Base-by-base conservation (phyloP, 192 early-diverging fungal species). In the Chytriomyces sp. region DNA sequence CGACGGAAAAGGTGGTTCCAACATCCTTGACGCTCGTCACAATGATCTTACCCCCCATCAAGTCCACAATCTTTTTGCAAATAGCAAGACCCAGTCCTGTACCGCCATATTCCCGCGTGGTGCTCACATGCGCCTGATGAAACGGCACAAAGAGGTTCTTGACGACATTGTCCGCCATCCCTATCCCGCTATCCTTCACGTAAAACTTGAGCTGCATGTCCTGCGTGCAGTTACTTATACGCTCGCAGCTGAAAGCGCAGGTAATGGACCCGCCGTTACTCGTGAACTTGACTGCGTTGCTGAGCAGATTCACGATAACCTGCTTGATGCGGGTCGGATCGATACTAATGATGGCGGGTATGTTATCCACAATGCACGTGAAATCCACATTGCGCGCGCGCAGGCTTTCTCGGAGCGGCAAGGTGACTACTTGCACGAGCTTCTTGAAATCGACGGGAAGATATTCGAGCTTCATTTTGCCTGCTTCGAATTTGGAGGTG, bases 51-150 rank as follows among this genome's bases (percentile, higher is more conserved):
- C 69, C 69, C 37, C 33, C 69, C 69, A 70, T 70, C 25, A 64
- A n/a, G 8, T 34, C 36, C 56, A 70, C 69, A 88, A 96, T 79
- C 37, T 90, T 86, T 77, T 88, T 89, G 8, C 89, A 92, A 52
- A 96, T 96, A 36, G 89, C 91, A 33, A 96, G 82, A 0, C 93
- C 93, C 22, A 96, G 77, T 0, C 94, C 93, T 10, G 93, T 94
- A 33, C 93, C 93, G 44, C 92, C 92, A 68, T 92, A 96, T 79
- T 90, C 88, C 22, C 38, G 38, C 8, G 38, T 64, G 22, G 38
- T 22, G 6, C 41, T 12, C 38, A 64, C 10, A 19, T 7, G 7
- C 7, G 57, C 7, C 26, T 49, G 62, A 5, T 37, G 25, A 33
- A 39, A 70, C 61, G 69, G 69, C 8, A 14, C 5, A 53, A 70